Base-by-base conservation (phyloP, 208 protist genomes). In the Kentomonas sorsogonicus region DNA sequence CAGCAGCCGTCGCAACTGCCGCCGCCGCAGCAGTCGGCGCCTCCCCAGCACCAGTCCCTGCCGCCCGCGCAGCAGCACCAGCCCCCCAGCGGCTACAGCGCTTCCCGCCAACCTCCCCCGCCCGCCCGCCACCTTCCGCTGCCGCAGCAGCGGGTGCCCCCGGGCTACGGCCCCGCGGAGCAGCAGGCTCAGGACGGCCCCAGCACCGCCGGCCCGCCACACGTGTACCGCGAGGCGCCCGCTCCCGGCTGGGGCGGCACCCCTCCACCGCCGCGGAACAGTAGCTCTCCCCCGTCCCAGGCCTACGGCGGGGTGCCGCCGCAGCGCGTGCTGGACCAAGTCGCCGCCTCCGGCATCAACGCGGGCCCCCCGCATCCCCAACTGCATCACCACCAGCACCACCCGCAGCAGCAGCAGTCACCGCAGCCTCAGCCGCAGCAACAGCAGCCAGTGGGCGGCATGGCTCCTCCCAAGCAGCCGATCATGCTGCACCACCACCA, bases 351-450 rank as follows among this genome's bases (percentile, higher is more conserved):
- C 11, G 33, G 7, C 33, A 36, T 5, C 33, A 36, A 36, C 7
- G 33, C 11, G 33, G 33, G 33, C 33, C 7, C n/a, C n/a, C n/a
- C n/a, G n/a, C n/a, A n/a, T n/a, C n/a, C n/a, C n/a, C n/a, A n/a
- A n/a, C n/a, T n/a, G n/a, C n/a, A n/a, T n/a, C n/a, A n/a, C 16
- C 29, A 23, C 5, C 48, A 54, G 11, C 48, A 54, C 7, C 48
- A 54, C 16, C 33, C 18, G 23, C 33, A 41, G 48, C 27, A 54
- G n/a, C 48, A 39, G 9, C 18, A 16, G 23, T 9, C 6, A 6
- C 41, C 6, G n/a, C 41, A 46, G n/a, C 41, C 7, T 16, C 41
- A 46, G 20, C 41, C 7, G 10, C 41, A 46, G 41, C 41, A 46
- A 6, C 41, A 46, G 41, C 41, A 46, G n/a, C n/a, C 5, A 45